Evolutionary conservation across 2,329 filamentous ascomycete species (phyloP).

Genomic region (Fusarium praegraminearum): DNA sequence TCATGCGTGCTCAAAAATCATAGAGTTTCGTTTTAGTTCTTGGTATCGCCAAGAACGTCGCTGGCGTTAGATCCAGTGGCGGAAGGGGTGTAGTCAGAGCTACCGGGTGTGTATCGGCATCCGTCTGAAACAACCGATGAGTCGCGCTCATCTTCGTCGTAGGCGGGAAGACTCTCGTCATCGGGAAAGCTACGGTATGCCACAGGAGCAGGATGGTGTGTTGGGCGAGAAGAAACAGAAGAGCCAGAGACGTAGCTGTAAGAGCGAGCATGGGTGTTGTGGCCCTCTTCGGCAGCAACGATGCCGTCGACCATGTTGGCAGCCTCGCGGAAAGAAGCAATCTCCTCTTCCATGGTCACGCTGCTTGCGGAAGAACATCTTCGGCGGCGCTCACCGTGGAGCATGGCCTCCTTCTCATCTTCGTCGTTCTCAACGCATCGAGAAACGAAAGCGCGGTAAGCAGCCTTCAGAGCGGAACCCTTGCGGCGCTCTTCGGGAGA

Average conservation of each 20-base stretch:
- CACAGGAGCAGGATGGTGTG: conserved; percentile 34
- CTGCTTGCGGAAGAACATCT: conserved; percentile 28
- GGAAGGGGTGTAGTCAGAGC: conserved; percentile 44
- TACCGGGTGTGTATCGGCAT: conserved; percentile 55
- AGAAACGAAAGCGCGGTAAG: conserved; percentile 50
- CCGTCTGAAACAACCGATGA: conserved; percentile 59
- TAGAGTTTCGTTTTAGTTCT: conserved; percentile 34
- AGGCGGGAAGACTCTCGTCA: conserved; percentile 58
- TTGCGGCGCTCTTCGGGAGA: conserved; percentile 47
- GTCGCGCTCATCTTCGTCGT: conserved; percentile 52
- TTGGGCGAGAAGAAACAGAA: conserved; percentile 34
- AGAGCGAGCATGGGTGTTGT: conserved; percentile 18
- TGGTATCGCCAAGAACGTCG: conserved; percentile 44
- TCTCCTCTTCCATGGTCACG: conserved; percentile 62
- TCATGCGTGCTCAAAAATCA: conserved; percentile 18
- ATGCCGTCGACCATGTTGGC: conserved; percentile 61
- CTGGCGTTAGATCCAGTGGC: conserved; percentile 36
- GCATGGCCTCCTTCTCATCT: conserved; percentile 45
- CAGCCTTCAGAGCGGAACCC: conserved; percentile 44
- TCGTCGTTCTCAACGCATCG: conserved; percentile 43
- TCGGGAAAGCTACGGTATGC: conserved; percentile 39
- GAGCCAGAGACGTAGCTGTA: conserved; percentile 25
- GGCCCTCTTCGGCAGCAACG: conserved; percentile 58
- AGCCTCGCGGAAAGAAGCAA: conserved; percentile 61
- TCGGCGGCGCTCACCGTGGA: conserved; percentile 25